phyloP scores from a whole-genome alignment of 768 basidiomycete species.

The Lepiota brunneoincarnata region DNA sequence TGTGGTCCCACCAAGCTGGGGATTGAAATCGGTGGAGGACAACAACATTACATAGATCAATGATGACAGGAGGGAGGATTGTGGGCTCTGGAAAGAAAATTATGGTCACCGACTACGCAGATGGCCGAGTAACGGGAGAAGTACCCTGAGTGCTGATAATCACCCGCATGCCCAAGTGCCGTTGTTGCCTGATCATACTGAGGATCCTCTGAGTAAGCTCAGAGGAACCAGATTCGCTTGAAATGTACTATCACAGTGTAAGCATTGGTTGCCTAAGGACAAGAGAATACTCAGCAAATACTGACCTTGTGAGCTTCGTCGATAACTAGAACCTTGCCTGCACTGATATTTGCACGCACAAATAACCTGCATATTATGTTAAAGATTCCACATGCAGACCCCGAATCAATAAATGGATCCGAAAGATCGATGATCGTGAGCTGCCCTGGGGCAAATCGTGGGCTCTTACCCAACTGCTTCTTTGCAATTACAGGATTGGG shows the following conservation, averaged over 20 bases:
- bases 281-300: background rate
- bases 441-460: slow-evolving; percentile 53
- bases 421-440: slow-evolving; percentile 71
- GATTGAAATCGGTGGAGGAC: slow-evolving; percentile 78
- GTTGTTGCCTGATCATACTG: slow-evolving; percentile 62
- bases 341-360: slow-evolving; percentile 53
- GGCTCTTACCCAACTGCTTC: background rate
- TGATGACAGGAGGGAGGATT: slow-evolving; percentile 61
- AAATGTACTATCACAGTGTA: slow-evolving; percentile 52
- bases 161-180: slow-evolving; percentile 70
- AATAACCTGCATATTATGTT: slow-evolving; percentile 68
- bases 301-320: slow-evolving; percentile 76
- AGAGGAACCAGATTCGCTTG: slow-evolving; percentile 37
- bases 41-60: slow-evolving; percentile 63
- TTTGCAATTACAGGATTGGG: slow-evolving; percentile 4
- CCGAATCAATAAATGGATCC: slow-evolving; percentile 69
- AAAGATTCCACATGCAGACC: slow-evolving; percentile 66
- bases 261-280: background rate
- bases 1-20: slow-evolving; percentile 71
- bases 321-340: slow-evolving; percentile 68
- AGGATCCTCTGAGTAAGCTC: slow-evolving; percentile 60
- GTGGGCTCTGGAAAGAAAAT: slow-evolving; percentile 54
- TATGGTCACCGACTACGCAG: slow-evolving; percentile 1
- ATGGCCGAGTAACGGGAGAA: slow-evolving; percentile 5
- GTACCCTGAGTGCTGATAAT: slow-evolving; percentile 74